These are phyloP conservation scores for Cucurbita ficifolia DNA, from an alignment of 306 rosid species.

Conservation along the genomic window DNA sequence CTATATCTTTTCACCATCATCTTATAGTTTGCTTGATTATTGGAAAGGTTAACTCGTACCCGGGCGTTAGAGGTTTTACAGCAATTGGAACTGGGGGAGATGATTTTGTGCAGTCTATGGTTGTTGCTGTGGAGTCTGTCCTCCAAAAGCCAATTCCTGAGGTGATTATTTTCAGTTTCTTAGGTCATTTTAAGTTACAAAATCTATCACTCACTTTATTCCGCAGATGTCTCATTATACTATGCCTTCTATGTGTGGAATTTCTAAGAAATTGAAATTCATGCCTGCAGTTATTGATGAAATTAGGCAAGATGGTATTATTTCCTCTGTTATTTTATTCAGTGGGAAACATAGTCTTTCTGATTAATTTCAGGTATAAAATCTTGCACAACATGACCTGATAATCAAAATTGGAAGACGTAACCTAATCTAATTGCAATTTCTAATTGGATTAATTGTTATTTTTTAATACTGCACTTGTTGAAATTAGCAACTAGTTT, in stretches of 20 bases:
- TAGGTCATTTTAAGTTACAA: too few species aligned
- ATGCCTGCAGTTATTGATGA: not conserved
- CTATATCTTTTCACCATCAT: not conserved
- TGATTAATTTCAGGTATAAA: not conserved
- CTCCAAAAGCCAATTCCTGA: constrained; percentile 11
- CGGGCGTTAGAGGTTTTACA: constrained; percentile 81
- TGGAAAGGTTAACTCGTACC: constrained; percentile 74
- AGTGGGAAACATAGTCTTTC: not conserved
- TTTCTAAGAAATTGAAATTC: not conserved
- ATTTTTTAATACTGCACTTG: not conserved
- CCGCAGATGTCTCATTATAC: not conserved
- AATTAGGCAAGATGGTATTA: not conserved
- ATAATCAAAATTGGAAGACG: not conserved
- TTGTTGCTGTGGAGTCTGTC: constrained; percentile 6
- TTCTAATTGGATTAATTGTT: not conserved
- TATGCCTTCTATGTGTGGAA: not conserved
- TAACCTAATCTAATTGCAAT: not conserved
- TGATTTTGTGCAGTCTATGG: constrained; percentile 9
- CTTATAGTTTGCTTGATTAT: not conserved
- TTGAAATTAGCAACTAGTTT: not conserved
- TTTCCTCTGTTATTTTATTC: not conserved
- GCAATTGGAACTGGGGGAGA: constrained; percentile 61
- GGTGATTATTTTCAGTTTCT: constrained; percentile 1
- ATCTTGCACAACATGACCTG: not conserved
- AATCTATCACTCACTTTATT: not conserved